Evolutionary conservation across 176 grass and related monocot species (phyloP).

Genomic region (Zea luxurians): DNA sequence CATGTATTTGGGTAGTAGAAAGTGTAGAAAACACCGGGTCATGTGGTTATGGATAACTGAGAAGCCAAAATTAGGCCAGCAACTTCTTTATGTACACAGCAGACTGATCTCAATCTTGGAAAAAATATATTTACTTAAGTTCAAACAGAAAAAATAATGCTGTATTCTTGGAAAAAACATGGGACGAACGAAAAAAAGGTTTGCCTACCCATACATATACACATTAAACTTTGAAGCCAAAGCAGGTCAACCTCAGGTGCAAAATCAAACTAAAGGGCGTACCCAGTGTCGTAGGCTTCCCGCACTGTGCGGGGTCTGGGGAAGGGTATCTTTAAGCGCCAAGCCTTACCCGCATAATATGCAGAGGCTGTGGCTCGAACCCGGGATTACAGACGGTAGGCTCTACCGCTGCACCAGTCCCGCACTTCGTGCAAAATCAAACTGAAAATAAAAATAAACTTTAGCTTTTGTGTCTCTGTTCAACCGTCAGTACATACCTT

Average conservation of each 20-base stretch:
- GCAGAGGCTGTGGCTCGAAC: no score
- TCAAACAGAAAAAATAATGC: background rate
- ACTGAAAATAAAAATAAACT: slow-evolving; percentile 7
- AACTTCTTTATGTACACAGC: background rate
- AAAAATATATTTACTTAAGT: background rate
- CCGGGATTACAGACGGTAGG: no score
- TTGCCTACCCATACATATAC: background rate
- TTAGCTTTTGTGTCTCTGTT: background rate
- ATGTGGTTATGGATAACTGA: background rate
- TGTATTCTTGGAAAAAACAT: no score
- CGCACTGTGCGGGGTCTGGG: no score
- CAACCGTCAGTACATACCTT: background rate
- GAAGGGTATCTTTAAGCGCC: no score
- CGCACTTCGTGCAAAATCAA: background rate
- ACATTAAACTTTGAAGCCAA: slow-evolving; percentile 3
- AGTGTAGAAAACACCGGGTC: background rate
- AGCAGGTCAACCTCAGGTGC: background rate
- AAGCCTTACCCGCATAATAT: no score
- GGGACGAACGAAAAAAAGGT: background rate
- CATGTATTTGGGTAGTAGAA: background rate
- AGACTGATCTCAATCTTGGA: background rate
- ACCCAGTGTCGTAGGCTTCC: no score
- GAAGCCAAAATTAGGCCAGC: background rate
- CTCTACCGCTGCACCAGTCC: no score
- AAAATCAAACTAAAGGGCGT: background rate